Percentiles rank a stretch among this genome's conserved stretches.
Evolutionary conservation across 2,329 filamentous ascomycete genomes (phyloP).

Genomic region (Lachnellula arida): DNA sequence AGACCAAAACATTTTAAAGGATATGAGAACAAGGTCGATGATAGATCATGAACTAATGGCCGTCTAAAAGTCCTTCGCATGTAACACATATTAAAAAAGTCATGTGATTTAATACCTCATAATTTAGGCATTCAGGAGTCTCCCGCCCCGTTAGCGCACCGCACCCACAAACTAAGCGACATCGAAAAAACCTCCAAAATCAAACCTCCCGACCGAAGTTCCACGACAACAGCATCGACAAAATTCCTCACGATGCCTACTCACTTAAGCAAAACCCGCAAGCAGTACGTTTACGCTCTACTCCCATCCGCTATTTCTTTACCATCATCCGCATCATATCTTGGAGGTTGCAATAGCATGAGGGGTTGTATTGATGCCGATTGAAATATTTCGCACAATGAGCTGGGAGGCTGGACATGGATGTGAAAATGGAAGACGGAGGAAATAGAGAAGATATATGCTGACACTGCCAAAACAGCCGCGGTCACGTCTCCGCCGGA

Average conservation of each 20-base stretch:
- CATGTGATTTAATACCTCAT: too few relatives aligned
- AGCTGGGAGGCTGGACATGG: neutral
- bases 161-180: too few relatives aligned
- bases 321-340: neutral
- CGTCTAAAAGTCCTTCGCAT: too few relatives aligned
- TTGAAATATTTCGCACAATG: neutral
- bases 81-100: too few relatives aligned
- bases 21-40: too few relatives aligned
- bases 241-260: slow-evolving; percentile 61
- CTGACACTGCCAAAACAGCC: slow-evolving; percentile 48
- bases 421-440: neutral
- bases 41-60: too few relatives aligned
- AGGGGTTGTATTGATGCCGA: too few relatives aligned
- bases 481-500: slow-evolving; percentile 97
- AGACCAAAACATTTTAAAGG: too few relatives aligned
- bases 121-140: too few relatives aligned
- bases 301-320: neutral
- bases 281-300: slow-evolving; percentile 55
- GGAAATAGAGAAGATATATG: slow-evolving; percentile 11
- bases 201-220: neutral
- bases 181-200: too few relatives aligned
- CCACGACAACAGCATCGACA: slow-evolving; percentile 23
- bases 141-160: too few relatives aligned
- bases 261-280: slow-evolving; percentile 70
- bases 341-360: neutral